These are phyloP conservation scores for Colletotrichum sp. DNA, from an alignment of 2,329 filamentous ascomycete genomes.

Conservation along the genomic window DNA sequence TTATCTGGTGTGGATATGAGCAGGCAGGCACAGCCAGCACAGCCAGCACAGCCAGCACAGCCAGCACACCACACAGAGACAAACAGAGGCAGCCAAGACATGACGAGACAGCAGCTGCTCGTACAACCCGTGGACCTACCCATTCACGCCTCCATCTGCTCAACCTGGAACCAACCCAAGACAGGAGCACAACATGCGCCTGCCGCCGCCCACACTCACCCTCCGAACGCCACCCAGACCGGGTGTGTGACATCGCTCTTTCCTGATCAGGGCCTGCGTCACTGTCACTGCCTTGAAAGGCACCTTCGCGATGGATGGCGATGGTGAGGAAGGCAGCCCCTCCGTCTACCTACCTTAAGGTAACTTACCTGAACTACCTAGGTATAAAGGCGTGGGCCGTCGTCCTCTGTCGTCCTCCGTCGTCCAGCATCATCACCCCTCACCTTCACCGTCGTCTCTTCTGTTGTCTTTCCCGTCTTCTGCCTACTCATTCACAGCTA, in stretches of 20 bases:
- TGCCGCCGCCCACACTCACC: background rate
- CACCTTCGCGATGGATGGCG: background rate
- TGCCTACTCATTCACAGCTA: background rate
- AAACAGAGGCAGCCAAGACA: background rate
- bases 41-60: background rate
- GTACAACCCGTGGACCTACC: background rate
- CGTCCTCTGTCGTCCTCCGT: background rate
- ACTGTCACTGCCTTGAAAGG: background rate
- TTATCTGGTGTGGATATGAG: background rate
- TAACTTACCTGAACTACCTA: background rate
- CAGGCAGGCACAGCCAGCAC: background rate
- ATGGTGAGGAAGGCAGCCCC: background rate
- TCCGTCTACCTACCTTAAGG: background rate
- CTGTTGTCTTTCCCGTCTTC: background rate
- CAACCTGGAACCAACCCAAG: background rate
- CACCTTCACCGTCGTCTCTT: background rate
- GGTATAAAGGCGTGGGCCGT: background rate
- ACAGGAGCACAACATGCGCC: background rate
- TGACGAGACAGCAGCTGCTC: background rate
- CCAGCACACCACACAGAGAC: background rate
- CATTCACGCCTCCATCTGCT: background rate
- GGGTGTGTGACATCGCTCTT: background rate
- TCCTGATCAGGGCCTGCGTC: background rate
- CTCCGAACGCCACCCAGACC: background rate
- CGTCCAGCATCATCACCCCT: background rate